Conservation (phyloP, 139 green algal species). For the Astrephomene gubernaculifera region DNA sequence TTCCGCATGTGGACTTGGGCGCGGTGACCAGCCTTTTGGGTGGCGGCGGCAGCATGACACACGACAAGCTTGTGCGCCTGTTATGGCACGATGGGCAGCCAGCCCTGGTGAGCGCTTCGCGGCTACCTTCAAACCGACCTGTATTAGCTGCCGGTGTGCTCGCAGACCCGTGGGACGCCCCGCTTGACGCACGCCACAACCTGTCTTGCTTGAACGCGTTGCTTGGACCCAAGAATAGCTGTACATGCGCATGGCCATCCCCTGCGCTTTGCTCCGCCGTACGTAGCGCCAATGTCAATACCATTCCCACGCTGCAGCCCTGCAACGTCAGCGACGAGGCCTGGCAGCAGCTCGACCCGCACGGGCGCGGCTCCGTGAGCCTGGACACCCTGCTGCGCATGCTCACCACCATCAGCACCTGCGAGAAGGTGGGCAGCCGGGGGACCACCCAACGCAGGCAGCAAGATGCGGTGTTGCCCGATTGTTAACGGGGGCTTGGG, state of each 20-base stretch:
- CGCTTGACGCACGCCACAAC: neutral
- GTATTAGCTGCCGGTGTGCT: neutral
- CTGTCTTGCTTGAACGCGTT: too few relatives aligned
- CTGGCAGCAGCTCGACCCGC: slow-evolving; percentile 10
- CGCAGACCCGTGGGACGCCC: neutral
- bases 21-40: neutral
- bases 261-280: neutral
- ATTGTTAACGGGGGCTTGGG: too few relatives aligned
- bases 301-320: neutral
- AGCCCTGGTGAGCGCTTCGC: neutral
- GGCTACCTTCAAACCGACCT: neutral
- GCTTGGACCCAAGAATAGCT: too few relatives aligned
- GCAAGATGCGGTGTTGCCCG: too few relatives aligned
- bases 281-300: neutral
- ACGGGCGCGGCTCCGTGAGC: neutral
- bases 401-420: slow-evolving; percentile 9
- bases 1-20: neutral
- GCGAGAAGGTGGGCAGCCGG: slow-evolving; percentile 12
- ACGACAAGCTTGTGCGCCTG: neutral
- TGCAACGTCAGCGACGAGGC: slow-evolving; percentile 17
- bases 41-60: neutral
- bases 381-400: slow-evolving; percentile 25
- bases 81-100: slow-evolving; percentile 6
- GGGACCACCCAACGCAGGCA: neutral
- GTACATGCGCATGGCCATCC: neutral